These are phyloP conservation scores for Fusarium heterosporum DNA, from an alignment of 2,329 filamentous ascomycete genomes.

Conservation along the genomic window DNA sequence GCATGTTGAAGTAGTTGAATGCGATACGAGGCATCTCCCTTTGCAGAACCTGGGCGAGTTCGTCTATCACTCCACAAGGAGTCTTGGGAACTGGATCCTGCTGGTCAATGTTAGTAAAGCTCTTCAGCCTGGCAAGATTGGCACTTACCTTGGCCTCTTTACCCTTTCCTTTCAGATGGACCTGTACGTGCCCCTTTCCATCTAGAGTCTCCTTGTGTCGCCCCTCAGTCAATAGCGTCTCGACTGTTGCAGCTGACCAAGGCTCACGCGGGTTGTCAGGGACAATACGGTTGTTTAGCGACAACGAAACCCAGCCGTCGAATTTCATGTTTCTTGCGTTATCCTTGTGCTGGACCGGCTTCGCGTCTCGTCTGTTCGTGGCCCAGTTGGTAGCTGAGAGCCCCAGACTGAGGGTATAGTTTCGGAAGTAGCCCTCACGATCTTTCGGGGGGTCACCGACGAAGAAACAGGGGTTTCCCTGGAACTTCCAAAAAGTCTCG, in stretches of 20 bases:
- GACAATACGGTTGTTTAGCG: neutral
- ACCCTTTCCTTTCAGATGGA: constrained; percentile 1
- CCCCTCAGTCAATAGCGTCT: constrained; percentile 9
- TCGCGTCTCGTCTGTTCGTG: constrained; percentile 16
- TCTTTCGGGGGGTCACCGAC: constrained; percentile 31
- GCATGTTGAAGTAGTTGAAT: constrained; percentile 32
- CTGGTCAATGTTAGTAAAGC: constrained; percentile 3
- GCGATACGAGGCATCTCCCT: constrained; percentile 7
- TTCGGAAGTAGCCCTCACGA: constrained; percentile 41
- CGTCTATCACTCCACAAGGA: constrained; percentile 3
- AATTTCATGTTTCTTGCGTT: constrained; percentile 34
- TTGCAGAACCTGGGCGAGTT: constrained; percentile 17
- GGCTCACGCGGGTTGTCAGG: neutral
- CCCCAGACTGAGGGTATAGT: constrained; percentile 38
- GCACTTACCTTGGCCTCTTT: constrained; percentile 4
- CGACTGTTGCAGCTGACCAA: constrained; percentile 9
- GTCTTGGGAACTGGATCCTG: neutral
- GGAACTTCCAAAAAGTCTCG: constrained; percentile 21
- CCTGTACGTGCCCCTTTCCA: constrained; percentile 12
- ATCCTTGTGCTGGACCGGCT: constrained; percentile 13
- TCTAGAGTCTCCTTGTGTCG: constrained; percentile 2
- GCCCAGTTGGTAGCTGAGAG: constrained; percentile 38
- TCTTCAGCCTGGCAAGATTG: accelerated
- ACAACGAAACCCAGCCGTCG: constrained; percentile 17
- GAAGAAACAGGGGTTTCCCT: constrained; percentile 40